phyloP scores from a whole-genome alignment of 1,284 basidiomycete genomes.

The Pseudozyma sp. region DNA sequence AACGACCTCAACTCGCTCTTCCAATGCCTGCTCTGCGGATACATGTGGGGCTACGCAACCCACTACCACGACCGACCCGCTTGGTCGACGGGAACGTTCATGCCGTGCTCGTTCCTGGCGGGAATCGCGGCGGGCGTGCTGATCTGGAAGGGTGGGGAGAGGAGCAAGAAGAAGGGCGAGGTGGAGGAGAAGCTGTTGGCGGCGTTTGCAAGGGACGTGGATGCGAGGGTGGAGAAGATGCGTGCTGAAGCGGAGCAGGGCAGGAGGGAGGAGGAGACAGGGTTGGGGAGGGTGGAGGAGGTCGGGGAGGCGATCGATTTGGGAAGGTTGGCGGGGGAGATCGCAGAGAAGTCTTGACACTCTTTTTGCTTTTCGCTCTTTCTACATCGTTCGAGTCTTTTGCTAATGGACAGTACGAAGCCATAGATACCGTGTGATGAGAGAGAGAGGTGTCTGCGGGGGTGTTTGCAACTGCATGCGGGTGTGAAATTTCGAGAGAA shows the following conservation, averaged over 20 bases:
- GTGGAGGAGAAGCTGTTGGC: constrained; percentile 77
- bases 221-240: constrained; percentile 27
- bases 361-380: background rate
- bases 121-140: constrained; percentile 80
- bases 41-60: constrained; percentile 69
- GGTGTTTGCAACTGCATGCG: no score
- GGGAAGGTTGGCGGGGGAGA: constrained; percentile 8
- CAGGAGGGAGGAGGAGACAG: background rate
- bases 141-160: constrained; percentile 81
- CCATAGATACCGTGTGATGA: no score
- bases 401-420: no score
- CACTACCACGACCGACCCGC: constrained; percentile 69
- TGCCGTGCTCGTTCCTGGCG: constrained; percentile 80
- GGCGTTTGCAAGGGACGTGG: constrained; percentile 42
- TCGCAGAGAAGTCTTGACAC: constrained; percentile 1
- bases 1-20: constrained; percentile 86
- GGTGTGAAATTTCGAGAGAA: no score
- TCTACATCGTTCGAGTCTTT: no score
- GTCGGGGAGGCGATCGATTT: constrained; percentile 3
- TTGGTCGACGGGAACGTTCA: constrained; percentile 76
- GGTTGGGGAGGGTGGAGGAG: constrained; percentile 3
- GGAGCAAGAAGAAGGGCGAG: constrained; percentile 80
- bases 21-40: constrained; percentile 70
- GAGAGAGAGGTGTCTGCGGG: no score
- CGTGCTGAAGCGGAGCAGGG: background rate